These are phyloP conservation scores for Aspergillus sclerotiicarbonarius DNA, from an alignment of 495 filamentous ascomycete genomes.

Conservation along the genomic window DNA sequence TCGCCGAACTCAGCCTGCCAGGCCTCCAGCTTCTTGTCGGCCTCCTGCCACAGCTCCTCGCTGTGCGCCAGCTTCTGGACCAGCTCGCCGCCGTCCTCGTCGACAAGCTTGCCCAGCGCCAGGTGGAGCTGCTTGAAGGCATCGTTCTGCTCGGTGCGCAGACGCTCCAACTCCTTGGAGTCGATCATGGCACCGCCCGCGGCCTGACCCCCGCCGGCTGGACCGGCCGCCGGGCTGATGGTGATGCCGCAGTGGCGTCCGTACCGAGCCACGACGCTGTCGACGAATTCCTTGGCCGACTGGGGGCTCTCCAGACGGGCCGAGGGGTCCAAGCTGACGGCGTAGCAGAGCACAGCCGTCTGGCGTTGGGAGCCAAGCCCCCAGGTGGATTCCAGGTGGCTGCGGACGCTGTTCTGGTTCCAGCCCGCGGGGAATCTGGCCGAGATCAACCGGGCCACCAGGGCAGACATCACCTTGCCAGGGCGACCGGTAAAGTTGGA, in stretches of 20 bases:
- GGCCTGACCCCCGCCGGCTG: too few relatives aligned
- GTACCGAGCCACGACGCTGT: not conserved
- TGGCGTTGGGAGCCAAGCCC: not conserved
- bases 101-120: not conserved
- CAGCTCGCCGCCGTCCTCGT: not conserved
- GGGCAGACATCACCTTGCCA: slow-evolving; percentile 85
- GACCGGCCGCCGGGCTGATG: not conserved
- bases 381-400: not conserved
- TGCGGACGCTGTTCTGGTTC: not conserved
- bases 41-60: not conserved
- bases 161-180: not conserved
- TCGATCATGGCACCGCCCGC: not conserved
- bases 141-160: not conserved
- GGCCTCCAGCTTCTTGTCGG: not conserved
- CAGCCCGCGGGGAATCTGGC: not conserved
- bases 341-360: not conserved
- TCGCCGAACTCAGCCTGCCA: not conserved
- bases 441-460: slow-evolving; percentile 83
- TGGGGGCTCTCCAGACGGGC: not conserved
- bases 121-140: not conserved
- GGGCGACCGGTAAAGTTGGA: slow-evolving; percentile 78
- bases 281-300: not conserved
- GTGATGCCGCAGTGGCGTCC: not conserved
- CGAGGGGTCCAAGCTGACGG: not conserved
- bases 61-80: not conserved